phyloP scores from a whole-genome alignment of 2,329 filamentous ascomycete species.

The Xylaria sp. region DNA sequence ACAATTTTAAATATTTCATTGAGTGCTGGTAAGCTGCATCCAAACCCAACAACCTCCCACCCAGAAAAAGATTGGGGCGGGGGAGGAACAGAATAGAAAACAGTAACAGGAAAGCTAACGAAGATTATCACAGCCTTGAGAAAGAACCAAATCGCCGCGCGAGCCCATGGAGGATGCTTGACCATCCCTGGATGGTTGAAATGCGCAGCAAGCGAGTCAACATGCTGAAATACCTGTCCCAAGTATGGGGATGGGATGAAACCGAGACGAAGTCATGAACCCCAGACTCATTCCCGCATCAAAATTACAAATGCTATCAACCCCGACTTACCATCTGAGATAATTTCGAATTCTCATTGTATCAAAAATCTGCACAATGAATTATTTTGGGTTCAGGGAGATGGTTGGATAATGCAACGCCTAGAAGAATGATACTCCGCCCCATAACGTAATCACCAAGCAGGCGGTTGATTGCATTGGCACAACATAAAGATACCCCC shows the following conservation, averaged over 20 bases:
- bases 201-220: constrained; percentile 97
- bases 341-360: neutral
- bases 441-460: constrained; percentile 7
- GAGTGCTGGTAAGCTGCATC: constrained; percentile 87
- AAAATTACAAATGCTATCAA: constrained; percentile 2
- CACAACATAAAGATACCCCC: constrained; percentile 31
- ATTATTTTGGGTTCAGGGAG: constrained; percentile 1
- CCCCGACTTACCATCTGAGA: neutral
- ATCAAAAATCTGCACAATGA: constrained; percentile 5
- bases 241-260: constrained; percentile 98
- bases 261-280: constrained; percentile 44
- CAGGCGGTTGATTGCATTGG: constrained; percentile 24
- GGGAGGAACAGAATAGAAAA: neutral
- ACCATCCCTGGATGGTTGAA: constrained; percentile 98
- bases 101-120: constrained; percentile 19
- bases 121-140: constrained; percentile 74
- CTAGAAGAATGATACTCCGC: constrained; percentile 7
- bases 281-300: neutral
- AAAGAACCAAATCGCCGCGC: constrained; percentile 89
- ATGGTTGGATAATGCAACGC: constrained; percentile 18
- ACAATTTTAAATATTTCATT: constrained; percentile 99
- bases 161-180: constrained; percentile 97
- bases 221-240: constrained; percentile 92
- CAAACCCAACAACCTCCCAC: neutral
- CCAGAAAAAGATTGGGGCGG: constrained; percentile 27